Evolutionary conservation across 2,329 filamentous ascomycete species (phyloP).

Genomic region (Hysterium pulicare): DNA sequence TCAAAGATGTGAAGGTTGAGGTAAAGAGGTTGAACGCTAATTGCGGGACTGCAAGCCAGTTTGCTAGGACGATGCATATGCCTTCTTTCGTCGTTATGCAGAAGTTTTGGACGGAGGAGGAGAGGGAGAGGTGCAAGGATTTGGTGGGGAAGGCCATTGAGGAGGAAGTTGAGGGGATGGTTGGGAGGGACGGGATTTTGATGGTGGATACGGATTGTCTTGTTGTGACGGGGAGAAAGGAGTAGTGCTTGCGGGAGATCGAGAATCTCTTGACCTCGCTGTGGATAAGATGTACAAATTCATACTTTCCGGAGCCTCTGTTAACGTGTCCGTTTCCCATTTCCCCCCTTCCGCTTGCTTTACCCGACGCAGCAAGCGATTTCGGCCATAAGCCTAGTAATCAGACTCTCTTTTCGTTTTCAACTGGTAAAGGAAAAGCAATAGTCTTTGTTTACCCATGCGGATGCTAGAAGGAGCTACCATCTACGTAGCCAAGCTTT

Average conservation of each 20-base stretch:
- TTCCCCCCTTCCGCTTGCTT: no score
- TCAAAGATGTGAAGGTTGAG: conserved; percentile 1
- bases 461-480: no score
- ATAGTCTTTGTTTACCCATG: no score
- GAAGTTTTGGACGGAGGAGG: conserved; percentile 7
- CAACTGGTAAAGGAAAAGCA: no score
- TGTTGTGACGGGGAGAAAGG: not conserved
- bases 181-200: conserved; percentile 3
- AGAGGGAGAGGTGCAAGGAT: conserved; percentile 4
- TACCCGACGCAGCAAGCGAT: no score
- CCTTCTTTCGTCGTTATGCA: not conserved
- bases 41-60: conserved; percentile 1
- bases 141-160: conserved; percentile 3
- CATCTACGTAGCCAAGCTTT: no score
- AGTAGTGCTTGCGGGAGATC: not conserved
- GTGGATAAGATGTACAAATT: no score
- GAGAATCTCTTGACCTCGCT: no score
- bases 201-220: not conserved
- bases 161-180: conserved; percentile 1
- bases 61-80: not conserved
- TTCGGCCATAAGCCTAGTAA: no score
- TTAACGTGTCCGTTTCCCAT: no score
- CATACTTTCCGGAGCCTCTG: no score
- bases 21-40: not conserved
- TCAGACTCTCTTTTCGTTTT: no score